phyloP scores from a whole-genome alignment of 106 monocot genomes.

The Xerophyta viscosa region DNA sequence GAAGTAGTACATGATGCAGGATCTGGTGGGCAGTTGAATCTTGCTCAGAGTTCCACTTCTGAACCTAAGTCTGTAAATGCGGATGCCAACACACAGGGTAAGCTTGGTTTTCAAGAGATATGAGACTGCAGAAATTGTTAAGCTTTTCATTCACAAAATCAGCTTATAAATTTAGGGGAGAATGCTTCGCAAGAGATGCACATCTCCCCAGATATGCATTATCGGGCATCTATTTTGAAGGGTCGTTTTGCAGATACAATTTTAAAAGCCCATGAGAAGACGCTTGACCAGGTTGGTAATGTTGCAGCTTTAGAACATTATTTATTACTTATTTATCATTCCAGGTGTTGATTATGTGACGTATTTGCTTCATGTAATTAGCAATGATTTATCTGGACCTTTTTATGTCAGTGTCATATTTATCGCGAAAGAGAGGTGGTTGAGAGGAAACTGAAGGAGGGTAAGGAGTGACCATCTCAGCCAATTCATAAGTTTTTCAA shows the following conservation, averaged over 20 bases:
- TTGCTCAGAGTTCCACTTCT: constrained; percentile 10
- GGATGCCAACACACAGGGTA: constrained; percentile 52
- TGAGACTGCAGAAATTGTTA: constrained; percentile 11
- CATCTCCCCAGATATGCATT: constrained; percentile 71
- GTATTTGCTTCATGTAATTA: no score
- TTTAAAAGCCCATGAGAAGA: constrained; percentile 87
- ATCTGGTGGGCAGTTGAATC: no score
- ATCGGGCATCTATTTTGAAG: constrained; percentile 65
- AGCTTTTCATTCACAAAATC: constrained; percentile 32
- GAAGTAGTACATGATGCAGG: no score
- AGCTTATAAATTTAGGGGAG: constrained; percentile 94
- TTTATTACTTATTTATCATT: no score
- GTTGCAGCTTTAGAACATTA: no score
- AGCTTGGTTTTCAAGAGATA: constrained; percentile 38
- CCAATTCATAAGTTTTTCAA: no score
- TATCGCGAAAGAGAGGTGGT: constrained; percentile 68
- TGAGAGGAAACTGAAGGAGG: constrained; percentile 67
- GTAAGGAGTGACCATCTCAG: constrained; percentile 11
- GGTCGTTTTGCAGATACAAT: constrained; percentile 88
- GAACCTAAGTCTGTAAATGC: constrained; percentile 17
- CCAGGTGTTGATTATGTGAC: no score
- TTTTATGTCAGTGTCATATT: no score
- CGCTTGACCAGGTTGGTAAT: constrained; percentile 67
- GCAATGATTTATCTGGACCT: no score
- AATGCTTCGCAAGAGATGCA: constrained; percentile 62